Conservation (phyloP, 2,329 filamentous ascomycete species). For the Metarhizium anisopliae region DNA sequence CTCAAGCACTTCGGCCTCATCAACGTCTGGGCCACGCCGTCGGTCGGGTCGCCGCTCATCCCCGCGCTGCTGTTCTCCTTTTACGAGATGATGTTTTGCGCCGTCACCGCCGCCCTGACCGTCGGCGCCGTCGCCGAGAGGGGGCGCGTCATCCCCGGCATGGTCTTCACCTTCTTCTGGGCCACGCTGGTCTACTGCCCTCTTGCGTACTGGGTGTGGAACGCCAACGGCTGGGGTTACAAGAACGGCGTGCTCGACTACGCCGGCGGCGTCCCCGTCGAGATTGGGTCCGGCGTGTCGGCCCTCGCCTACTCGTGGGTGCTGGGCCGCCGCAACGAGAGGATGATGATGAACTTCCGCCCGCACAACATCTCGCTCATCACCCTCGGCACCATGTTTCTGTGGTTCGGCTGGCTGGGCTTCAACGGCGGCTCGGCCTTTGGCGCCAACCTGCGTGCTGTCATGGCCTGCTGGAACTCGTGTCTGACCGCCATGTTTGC, state of each 20-base stretch:
- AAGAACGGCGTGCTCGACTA: conserved; percentile 92
- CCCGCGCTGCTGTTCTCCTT: conserved; percentile 89
- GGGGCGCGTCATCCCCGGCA: conserved; percentile 81
- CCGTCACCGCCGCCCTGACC: conserved; percentile 82
- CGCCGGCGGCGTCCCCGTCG: conserved; percentile 91
- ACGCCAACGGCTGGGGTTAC: conserved; percentile 85
- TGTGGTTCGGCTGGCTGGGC: conserved; percentile 98
- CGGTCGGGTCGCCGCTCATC: conserved; percentile 78
- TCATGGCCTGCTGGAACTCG: conserved; percentile 97
- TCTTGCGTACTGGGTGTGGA: conserved; percentile 94
- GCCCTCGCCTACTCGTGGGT: conserved; percentile 94
- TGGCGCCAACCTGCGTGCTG: conserved; percentile 85
- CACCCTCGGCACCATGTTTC: conserved; percentile 85
- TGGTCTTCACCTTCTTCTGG: conserved; percentile 96
- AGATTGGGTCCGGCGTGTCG: conserved; percentile 89
- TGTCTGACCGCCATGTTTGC: conserved; percentile 90
- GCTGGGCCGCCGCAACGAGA: conserved; percentile 91
- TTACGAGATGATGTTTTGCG: conserved; percentile 98
- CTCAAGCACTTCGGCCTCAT: conserved; percentile 81
- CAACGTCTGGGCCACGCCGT: conserved; percentile 76
- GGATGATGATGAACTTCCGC: conserved; percentile 99
- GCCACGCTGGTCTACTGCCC: conserved; percentile 97
- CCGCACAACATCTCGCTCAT: conserved; percentile 98
- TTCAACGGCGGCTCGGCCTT: conserved; percentile 98
- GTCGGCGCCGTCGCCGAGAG: conserved; percentile 90